Base-by-base conservation (phyloP, 768 basidiomycete species). In the Rhodosporidiobolus sp. region DNA sequence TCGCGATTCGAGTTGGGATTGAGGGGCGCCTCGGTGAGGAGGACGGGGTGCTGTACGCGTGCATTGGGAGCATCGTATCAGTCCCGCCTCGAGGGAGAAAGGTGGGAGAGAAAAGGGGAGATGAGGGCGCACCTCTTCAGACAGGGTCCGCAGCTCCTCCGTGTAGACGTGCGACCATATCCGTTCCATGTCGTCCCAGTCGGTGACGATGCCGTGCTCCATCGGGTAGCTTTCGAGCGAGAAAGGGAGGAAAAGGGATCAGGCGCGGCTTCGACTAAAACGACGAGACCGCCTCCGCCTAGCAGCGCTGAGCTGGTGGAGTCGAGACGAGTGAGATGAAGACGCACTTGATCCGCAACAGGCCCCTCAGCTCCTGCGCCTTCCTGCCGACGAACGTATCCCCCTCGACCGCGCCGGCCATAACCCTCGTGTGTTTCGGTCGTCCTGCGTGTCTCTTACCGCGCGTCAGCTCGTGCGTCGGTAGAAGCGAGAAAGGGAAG, bases 141-240 rank as follows among this genome's bases (percentile, higher is more conserved):
- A 94, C 77, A 97, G 83, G 9, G 94, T 96, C 30, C 92, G 91
- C 56, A 98, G 84, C 80, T 96, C 95, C 80, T 98, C 94, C 30
- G 91, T 89, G 80, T 97, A 99, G 58, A 98, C 90, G 89, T 92
- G 94, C 76, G 86, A 90, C 96, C 96, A 99, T 86, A 99, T 97
- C 71, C 91, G 88, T 81, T 99, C 96, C 96, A 99, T 99, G 80
- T 99, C 96, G 80, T 99, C 96, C 95, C 96, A 99, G 83, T 99
- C 92, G 49, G 91, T 95, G 16, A 99, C 96, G 70, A 99, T 94
- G 20, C 96, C 96, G 81, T 98, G 96, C 80, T 95, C 92, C 89
- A 99, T 97, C 35, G 96, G 96, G 80, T 98, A 99, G 82, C 94
- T 95, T 58, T 43, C 9, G 10, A 34, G 14, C 8, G 19, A n/a